Base-by-base conservation (phyloP, 2,329 filamentous ascomycete genomes). In the Diaporthe sp. region DNA sequence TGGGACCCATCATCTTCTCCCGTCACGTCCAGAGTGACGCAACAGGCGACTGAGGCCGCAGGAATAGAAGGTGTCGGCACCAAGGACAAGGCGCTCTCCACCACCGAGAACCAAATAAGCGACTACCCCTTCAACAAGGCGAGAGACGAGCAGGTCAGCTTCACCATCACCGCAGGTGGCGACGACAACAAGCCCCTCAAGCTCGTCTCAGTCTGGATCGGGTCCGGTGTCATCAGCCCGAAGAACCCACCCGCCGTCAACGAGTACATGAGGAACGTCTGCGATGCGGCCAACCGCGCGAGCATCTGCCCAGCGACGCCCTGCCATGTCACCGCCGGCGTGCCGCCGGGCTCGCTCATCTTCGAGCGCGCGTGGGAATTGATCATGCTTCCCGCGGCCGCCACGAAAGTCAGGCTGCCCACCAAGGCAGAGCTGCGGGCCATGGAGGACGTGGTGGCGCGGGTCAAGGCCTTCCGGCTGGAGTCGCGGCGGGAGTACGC, bases 351-450 rank as follows among this genome's bases (percentile, higher is more conserved):
- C 0, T 81, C 83, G 0, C 85, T 84, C 71, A 79, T 91, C 51
- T 91, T 87, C 76, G 82, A 86, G 37, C 84, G 83, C 1, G 89
- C 89, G 0, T 91, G 89, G 89, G 84, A 86, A 73, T 83, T 83
- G 7, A 86, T 89, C 70, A 74, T 89, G 4, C 80, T 85, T 75
- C 85, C 86, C 10, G 39, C 55, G 37, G 12, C 25, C n/a, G 69
- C 56, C 0, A 74, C 75, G 7, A 32, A 50, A 9, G 12, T 84
- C 37, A 72, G 70, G 4, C 56, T 76, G 30, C 86, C 85, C 0
- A 75, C 78, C 5, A 73, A 69, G 39, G 72, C 55, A 10, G 80
- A 84, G 9, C 74, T 87, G 22, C 71, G 77, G 42, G 78, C 74
- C n/a, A 87, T 88, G 86, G 77, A 75, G 50, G 85, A 88, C 75